Conservation (phyloP, 345 rosid genomes). For the Anacardium occidentale region DNA sequence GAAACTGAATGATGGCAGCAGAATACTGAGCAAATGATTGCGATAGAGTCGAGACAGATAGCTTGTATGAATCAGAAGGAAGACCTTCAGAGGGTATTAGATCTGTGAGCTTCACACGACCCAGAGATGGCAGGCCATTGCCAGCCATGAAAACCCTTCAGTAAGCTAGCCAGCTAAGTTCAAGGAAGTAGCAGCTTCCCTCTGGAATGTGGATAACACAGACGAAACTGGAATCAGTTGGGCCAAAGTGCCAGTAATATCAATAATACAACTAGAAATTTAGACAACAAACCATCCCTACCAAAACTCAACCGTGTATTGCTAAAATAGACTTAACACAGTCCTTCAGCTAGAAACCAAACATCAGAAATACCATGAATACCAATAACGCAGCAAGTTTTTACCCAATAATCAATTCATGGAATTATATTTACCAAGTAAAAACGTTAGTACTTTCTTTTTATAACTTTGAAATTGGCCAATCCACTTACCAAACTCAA, state of each 20-base stretch:
- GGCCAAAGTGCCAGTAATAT: neutral
- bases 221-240: neutral
- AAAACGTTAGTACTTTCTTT: neutral
- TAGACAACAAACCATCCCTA: neutral
- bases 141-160: conserved; percentile 59
- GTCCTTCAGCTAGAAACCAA: neutral
- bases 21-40: conserved; percentile 84
- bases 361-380: neutral
- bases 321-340: neutral
- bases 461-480: too few species aligned
- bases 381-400: neutral
- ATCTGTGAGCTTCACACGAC: conserved; percentile 83
- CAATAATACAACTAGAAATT: neutral
- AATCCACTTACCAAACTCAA: too few species aligned
- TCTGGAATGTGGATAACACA: neutral
- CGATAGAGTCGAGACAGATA: conserved; percentile 71
- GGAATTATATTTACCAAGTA: neutral
- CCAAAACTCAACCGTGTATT: neutral
- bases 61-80: conserved; percentile 78
- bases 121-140: conserved; percentile 81
- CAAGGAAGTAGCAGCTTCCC: neutral
- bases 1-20: conserved; percentile 85
- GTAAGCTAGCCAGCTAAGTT: neutral
- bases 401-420: neutral
- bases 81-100: conserved; percentile 75